Conservation (phyloP, 495 filamentous ascomycete genomes). For the Annulohypoxylon maeteangense region DNA sequence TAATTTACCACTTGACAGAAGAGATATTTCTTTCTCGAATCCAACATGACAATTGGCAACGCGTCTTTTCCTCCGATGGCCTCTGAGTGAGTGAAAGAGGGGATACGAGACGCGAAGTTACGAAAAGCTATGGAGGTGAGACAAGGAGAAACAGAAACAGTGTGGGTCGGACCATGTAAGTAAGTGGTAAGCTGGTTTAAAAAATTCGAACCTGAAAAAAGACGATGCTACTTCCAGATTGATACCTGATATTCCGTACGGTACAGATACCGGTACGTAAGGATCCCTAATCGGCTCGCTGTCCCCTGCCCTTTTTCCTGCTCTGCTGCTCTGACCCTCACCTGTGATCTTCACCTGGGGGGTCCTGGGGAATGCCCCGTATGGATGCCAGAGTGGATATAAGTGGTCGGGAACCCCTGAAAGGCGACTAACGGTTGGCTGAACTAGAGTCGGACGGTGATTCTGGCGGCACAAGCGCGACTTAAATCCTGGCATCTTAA, state of each 20-base stretch:
- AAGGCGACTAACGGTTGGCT: constrained; percentile 36
- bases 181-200: not conserved
- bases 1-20: constrained; percentile 27
- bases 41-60: constrained; percentile 31
- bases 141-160: constrained; percentile 23
- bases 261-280: not conserved
- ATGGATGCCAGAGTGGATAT: constrained; percentile 39
- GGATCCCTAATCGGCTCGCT: constrained; percentile 2
- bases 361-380: constrained; percentile 39
- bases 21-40: constrained; percentile 7
- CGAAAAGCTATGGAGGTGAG: constrained; percentile 25
- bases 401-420: constrained; percentile 40
- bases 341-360: constrained; percentile 45
- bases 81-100: not conserved
- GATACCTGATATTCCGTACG: constrained; percentile 19
- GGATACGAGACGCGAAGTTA: constrained; percentile 35
- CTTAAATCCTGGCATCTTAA: constrained; percentile 32
- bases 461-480: constrained; percentile 44
- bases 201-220: constrained; percentile 23
- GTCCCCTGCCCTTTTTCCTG: not conserved
- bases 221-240: constrained; percentile 19
- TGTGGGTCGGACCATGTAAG: constrained; percentile 7
- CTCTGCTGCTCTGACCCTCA: constrained; percentile 28
- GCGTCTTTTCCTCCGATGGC: constrained; percentile 2
- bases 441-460: constrained; percentile 32